Base-by-base conservation (phyloP, 139 green algal species). In the Medakamo hakoo region DNA sequence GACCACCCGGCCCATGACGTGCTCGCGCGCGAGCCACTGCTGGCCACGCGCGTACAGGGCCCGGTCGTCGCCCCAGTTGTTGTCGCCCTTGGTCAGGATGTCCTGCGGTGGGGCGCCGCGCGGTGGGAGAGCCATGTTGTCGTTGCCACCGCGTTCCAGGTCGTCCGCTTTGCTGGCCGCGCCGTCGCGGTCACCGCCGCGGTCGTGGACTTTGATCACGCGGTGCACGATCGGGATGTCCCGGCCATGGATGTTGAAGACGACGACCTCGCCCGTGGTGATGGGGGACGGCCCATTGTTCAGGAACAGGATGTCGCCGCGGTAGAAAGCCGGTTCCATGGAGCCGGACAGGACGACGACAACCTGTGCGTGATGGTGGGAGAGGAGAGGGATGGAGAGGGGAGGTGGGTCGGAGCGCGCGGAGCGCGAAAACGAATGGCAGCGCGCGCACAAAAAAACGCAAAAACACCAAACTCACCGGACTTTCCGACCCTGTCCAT, bases 161-260 rank as follows among this genome's bases (percentile, higher is more conserved):
- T 80, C 88, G 78, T 95, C 98, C 21, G 92, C 97, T 0, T 98
- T 68, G 27, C 97, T 88, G 64, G 94, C 80, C 2, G 89, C 57
- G n/a, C 74, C 28, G 4, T 26, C 59, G 30, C 67, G 55, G 24
- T 61, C 63, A 23, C 63, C 66, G 24, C 59, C 61, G 3, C 76
- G 67, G 60, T 91, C 68, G 60, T 95, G 89, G 2, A 92, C 78
- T 62, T 94, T 90, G 62, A 95, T 85, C 1, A 94, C 79, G 30
- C 92, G 72, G 72, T 99, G 92, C 62, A 99, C 92, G 32, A 99
- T 97, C 4, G 92, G 92, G 49, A 99, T 95, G 57, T 96, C 92
- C 0, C 91, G 68, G 3, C 79, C 82, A 52, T 96, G 74, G 1
- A 96, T 75, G 69, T 95, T 95, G 77, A 97, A 99, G 19, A 99